Evolutionary conservation across 2,329 filamentous ascomycete genomes (phyloP), one percentile per base, ranked within the genome.

Genomic region (Monilinia fructigena): DNA sequence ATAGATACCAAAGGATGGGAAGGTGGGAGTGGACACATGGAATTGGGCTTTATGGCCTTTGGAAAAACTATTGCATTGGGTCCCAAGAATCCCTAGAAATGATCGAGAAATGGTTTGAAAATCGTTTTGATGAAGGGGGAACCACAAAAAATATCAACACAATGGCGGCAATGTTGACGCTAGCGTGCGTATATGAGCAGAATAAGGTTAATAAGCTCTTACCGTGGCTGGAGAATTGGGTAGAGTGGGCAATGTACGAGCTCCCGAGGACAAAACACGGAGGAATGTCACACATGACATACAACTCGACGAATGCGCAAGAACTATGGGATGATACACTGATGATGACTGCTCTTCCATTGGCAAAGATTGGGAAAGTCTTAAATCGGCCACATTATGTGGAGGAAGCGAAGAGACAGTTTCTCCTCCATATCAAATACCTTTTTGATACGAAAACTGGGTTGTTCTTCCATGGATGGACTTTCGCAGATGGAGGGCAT

Each of bases 301-400:
- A 93, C 72, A 78, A 88, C 42, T 83, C 86, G 2, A 82, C 85
- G 70, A 92, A 94, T 77, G 82, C 87, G 69, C 83, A 91, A 75
- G 89, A 93, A 79, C 81, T 93, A 28, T 94, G 91, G 91, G 91
- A 93, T 71, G 91, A 94, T 75, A 94, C 91, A 7, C 81, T 94
- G 55, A 93, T 94, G 90, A 94, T 94, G 91, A 93, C 89, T 0
- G 90, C 92, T 7, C 79, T 93, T 77, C 91, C 91, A 1, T 81
- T 93, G 23, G 90, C 90, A 23, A 93, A 93, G 79, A 72, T 74
- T 68, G 91, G 91, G 0, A 82, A 87, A 66, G 80, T 92, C 4
- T 82, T 94, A 3, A 81, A 85, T 68, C 81, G 90, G 1, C 88
- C 89, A 0, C 84, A 89, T 70, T 94, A 94, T 75, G 81, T 93